A percentile compares a stretch with the other conserved stretches of the same genome.
These are phyloP conservation scores for Acorus gramineus DNA, from an alignment of 106 monocot species.

Conservation along the genomic window DNA sequence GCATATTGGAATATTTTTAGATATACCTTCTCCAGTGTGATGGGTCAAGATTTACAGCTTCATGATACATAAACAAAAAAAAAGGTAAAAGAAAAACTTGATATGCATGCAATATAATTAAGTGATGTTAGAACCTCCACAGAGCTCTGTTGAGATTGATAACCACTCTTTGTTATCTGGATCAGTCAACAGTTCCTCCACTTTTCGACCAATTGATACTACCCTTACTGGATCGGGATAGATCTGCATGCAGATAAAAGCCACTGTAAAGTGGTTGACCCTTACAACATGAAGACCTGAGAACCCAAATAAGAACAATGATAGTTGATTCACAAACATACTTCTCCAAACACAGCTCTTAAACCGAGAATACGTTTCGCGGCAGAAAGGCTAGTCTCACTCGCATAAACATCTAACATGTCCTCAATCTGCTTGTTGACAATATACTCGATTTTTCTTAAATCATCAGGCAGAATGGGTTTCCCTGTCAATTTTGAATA, in stretches of 20 bases:
- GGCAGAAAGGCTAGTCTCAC: slow-evolving; percentile 51
- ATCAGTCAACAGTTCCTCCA: slow-evolving; percentile 62
- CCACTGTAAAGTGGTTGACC: too few relatives aligned
- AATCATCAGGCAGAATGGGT: slow-evolving; percentile 72
- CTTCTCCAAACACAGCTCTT: slow-evolving; percentile 96
- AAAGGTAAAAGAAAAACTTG: background rate
- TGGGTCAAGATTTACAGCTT: background rate
- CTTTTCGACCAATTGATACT: slow-evolving; percentile 81
- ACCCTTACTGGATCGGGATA: slow-evolving; percentile 95
- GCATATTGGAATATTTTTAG: background rate
- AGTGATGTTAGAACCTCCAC: slow-evolving; percentile 52
- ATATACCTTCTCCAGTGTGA: slow-evolving; percentile 66
- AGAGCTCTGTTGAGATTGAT: slow-evolving; percentile 83
- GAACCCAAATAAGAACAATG: background rate
- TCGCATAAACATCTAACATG: slow-evolving; percentile 69
- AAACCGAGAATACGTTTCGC: slow-evolving; percentile 65
- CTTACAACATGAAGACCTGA: too few relatives aligned
- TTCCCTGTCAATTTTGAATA: slow-evolving; percentile 47
- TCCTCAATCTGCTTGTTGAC: slow-evolving; percentile 91
- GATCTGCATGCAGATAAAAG: slow-evolving; percentile 21
- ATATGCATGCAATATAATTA: background rate
- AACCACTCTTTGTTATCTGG: slow-evolving; percentile 75
- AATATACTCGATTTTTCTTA: slow-evolving; percentile 86
- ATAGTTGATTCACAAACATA: slow-evolving; percentile 10
- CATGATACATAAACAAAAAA: slow-evolving; percentile 8